phyloP scores from a whole-genome alignment of 495 filamentous ascomycete genomes.

The Wilcoxina mikolae region DNA sequence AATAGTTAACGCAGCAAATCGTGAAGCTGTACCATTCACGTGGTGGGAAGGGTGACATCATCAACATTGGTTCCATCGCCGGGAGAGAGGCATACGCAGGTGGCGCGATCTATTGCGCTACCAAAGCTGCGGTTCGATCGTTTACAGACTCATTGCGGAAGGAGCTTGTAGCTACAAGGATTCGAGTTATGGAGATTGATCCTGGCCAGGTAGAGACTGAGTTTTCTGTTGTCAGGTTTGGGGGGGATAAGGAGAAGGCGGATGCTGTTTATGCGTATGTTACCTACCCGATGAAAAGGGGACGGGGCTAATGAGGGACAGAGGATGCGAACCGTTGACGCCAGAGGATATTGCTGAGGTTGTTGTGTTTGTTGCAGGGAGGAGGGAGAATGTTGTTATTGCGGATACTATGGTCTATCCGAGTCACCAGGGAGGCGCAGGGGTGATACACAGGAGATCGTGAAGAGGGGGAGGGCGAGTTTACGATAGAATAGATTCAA shows the following conservation, averaged over 20 bases:
- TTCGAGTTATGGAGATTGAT: constrained; percentile 83
- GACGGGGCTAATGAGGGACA: constrained; percentile 29
- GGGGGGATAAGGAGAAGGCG: constrained; percentile 87
- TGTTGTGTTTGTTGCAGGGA: constrained; percentile 74
- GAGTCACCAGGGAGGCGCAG: constrained; percentile 62
- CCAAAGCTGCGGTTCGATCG: constrained; percentile 77
- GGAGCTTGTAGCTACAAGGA: constrained; percentile 75
- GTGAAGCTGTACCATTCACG: constrained; percentile 73
- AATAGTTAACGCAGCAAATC: constrained; percentile 74
- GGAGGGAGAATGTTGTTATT: constrained; percentile 87
- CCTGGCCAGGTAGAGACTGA: constrained; percentile 97
- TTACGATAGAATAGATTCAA: no score
- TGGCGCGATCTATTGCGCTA: constrained; percentile 91
- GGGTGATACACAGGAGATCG: constrained; percentile 15
- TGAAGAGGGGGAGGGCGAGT: no score
- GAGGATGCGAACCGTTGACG: constrained; percentile 77
- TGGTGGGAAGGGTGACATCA: constrained; percentile 79
- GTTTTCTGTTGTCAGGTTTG: constrained; percentile 85
- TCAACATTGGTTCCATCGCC: constrained; percentile 93
- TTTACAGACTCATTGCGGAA: constrained; percentile 82
- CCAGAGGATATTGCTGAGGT: constrained; percentile 92
- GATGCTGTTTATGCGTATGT: constrained; percentile 85
- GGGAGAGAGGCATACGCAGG: constrained; percentile 81
- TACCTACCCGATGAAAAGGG: not conserved
- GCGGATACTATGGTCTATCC: constrained; percentile 87